These are phyloP conservation scores for Phyllosticta capitalensis DNA, from an alignment of 2,329 filamentous ascomycete genomes.

Conservation along the genomic window DNA sequence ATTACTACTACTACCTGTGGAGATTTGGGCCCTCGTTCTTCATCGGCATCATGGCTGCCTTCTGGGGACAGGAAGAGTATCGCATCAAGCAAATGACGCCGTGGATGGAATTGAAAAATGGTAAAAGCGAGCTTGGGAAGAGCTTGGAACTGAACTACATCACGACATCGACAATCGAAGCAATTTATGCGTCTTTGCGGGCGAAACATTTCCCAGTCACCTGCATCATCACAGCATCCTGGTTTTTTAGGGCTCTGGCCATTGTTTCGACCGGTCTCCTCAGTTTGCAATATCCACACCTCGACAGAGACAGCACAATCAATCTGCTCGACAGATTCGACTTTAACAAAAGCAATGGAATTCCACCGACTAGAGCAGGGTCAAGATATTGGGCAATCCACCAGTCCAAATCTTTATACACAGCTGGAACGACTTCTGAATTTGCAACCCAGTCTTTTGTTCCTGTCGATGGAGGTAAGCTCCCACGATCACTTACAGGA, in stretches of 20 bases:
- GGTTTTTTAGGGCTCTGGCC: not conserved
- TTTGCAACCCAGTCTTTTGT: not conserved
- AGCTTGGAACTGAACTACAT: not conserved
- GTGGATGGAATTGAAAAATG: not conserved
- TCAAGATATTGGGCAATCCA: not conserved
- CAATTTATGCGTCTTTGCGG: not conserved
- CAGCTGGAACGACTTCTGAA: not conserved
- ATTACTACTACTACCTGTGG: not conserved
- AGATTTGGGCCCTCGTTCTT: not conserved
- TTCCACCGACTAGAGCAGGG: not conserved
- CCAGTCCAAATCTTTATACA: not conserved
- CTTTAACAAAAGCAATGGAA: slow-evolving; percentile 30
- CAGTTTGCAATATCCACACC: not conserved
- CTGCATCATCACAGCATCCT: not conserved
- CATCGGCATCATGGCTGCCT: not conserved
- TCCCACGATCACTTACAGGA: no score
- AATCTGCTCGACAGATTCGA: not conserved
- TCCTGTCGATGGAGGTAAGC: not conserved
- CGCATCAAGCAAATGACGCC: not conserved
- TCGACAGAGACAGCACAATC: not conserved
- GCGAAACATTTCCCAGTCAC: not conserved
- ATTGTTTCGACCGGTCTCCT: not conserved
- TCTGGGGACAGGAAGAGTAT: not conserved
- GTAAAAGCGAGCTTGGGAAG: no score
- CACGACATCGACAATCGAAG: not conserved